Evolutionary conservation across 2,329 filamentous ascomycete species (phyloP).

Genomic region (Diaporthe velutina): DNA sequence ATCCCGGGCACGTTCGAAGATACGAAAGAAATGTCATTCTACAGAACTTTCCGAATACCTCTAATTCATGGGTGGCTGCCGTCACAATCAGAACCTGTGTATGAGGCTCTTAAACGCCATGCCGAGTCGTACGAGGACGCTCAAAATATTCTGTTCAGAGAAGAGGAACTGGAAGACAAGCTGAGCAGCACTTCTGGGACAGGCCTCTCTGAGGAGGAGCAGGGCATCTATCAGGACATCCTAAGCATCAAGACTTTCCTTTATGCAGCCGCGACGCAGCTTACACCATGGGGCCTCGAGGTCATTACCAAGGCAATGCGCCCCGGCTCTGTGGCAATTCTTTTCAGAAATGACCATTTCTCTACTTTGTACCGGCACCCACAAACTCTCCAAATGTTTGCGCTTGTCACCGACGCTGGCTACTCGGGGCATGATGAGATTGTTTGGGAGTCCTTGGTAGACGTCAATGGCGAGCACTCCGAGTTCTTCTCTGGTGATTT

Average conservation of each 20-base stretch:
- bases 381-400: conserved; percentile 79
- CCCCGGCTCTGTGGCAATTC: conserved; percentile 86
- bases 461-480: conserved; percentile 85
- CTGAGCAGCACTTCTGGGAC: conserved; percentile 64
- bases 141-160: conserved; percentile 87
- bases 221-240: conserved; percentile 86
- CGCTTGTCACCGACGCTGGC: conserved; percentile 92
- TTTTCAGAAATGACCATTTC: conserved; percentile 98
- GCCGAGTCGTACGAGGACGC: conserved; percentile 92
- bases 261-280: conserved; percentile 83
- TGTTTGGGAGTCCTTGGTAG: conserved; percentile 94
- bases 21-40: conserved; percentile 90
- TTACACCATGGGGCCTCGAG: conserved; percentile 85
- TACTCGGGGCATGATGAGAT: conserved; percentile 91
- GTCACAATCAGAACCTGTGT: conserved; percentile 72
- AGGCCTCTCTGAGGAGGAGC: conserved; percentile 79
- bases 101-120: conserved; percentile 77
- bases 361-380: conserved; percentile 94
- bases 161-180: conserved; percentile 89
- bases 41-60: conserved; percentile 88
- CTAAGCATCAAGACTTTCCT: conserved; percentile 87
- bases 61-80: conserved; percentile 96
- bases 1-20: conserved; percentile 84
- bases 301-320: conserved; percentile 78
- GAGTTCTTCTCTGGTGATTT: conserved; percentile 95